Conservation (phyloP, 2,329 filamentous ascomycete genomes). For the Colletotrichum sp. region DNA sequence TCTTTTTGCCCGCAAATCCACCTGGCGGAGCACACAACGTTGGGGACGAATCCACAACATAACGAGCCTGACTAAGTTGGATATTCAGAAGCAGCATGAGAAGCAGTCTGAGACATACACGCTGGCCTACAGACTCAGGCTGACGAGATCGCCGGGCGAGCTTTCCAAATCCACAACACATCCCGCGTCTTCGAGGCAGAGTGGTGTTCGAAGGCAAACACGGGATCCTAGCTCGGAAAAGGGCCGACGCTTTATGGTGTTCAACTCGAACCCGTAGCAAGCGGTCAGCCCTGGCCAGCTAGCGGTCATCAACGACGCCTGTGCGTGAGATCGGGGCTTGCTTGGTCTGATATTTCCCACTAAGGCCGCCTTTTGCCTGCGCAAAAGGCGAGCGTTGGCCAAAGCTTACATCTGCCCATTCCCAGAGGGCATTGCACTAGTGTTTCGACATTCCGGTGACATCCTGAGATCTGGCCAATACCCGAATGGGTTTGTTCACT, state of each 20-base stretch:
- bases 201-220: conserved; percentile 2
- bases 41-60: neutral
- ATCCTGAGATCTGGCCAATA: conserved; percentile 18
- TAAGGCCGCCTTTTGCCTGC: neutral
- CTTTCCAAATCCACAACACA: neutral
- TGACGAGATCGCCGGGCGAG: neutral
- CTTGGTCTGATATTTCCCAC: conserved; percentile 9
- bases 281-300: neutral
- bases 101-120: neutral
- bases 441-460: conserved; percentile 18
- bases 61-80: neutral
- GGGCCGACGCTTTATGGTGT: neutral
- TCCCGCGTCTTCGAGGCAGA: conserved; percentile 1
- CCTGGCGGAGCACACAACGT: neutral
- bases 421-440: conserved; percentile 9
- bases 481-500: neutral
- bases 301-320: conserved; percentile 2
- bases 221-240: conserved; percentile 10
- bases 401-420: conserved; percentile 20
- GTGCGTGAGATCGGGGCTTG: neutral
- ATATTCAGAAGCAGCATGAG: neutral
- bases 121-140: neutral
- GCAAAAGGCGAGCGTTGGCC: conserved; percentile 10
- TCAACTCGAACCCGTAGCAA: neutral
- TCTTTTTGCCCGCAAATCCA: neutral